Evolutionary conservation across 805 yeast genomes (phyloP), one percentile per base, ranked within the genome.

Genomic region (Saccharomycopsis selenospora): DNA sequence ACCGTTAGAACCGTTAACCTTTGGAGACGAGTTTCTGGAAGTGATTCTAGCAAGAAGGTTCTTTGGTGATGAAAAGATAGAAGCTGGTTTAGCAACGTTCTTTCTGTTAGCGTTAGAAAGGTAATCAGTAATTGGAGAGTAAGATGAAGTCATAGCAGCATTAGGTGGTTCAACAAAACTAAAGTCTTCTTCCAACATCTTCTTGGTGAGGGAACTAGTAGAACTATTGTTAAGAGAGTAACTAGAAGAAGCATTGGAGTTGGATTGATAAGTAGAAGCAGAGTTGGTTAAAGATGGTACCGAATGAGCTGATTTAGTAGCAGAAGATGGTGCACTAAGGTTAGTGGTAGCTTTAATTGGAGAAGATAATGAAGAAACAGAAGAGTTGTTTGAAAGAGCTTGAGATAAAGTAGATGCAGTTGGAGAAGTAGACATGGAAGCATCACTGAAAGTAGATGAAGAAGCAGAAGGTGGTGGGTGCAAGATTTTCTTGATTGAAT

Each of bases 111-210:
- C 28, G 10, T 33, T 33, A 10, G 38, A 7, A 25, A 48, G 28
- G 26, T 49, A 49, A 22, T 24, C 26, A 27, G 30, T 13, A 36
- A 51, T 36, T 40, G 54, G 54, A 4, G 51, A 47, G 41, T 47
- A 43, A 8, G 42, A 26, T 18, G 26, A 33, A 22, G 38, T 36
- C 14, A 14, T 27, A 5, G 47, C 52, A 40, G 46, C 49, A n/a
- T 38, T 29, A 14, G 55, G 55, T n/a, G 55, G 55, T 25, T 49
- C 52, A 18, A 52, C 55, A 49, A 52, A 52, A 22, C 50, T 52
- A 48, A 52, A 52, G 26, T 52, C 55, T 14, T 52, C 55, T 14
- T 51, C 55, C 22, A 50, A 47, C 48, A 49, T 52, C 27, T 46
- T 49, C 43, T 43, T 46, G 25, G 52, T 49, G 14, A 50, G 29